Percentiles rank a stretch among this genome's conserved stretches.
Conservation (phyloP, 2,329 filamentous ascomycete genomes). For the Harringtonia lauricola region DNA sequence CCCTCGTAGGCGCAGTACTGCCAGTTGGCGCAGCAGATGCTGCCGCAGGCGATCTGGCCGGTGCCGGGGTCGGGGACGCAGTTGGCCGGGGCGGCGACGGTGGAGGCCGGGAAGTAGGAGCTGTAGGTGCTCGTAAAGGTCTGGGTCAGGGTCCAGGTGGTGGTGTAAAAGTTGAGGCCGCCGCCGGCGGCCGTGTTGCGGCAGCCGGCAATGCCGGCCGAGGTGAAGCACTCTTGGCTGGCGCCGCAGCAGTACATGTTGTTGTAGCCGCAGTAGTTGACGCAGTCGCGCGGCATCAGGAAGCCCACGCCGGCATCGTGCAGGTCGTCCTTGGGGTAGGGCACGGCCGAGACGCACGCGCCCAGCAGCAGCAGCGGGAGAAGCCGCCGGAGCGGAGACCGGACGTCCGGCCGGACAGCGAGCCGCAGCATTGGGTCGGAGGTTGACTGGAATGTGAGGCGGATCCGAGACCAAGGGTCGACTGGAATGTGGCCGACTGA, state of each 20-base stretch:
- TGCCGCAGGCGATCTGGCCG: conserved; percentile 52
- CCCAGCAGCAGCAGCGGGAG: conserved; percentile 1
- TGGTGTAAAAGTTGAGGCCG: conserved; percentile 30
- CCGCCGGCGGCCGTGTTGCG: conserved; percentile 21
- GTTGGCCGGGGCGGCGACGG: conserved; percentile 23
- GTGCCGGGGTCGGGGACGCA: conserved; percentile 38
- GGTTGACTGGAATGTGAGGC: conserved; percentile 22
- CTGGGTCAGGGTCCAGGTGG: conserved; percentile 49
- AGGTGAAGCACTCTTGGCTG: conserved; percentile 40
- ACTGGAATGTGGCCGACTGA: too few relatives aligned
- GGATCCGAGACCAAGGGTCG: too few relatives aligned
- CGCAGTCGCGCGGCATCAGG: conserved; percentile 38
- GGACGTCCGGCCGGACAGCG: background rate
- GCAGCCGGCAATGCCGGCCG: conserved; percentile 39
- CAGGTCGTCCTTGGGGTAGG: conserved; percentile 38
- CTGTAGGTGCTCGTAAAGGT: conserved; percentile 49
- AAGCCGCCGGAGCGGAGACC: background rate
- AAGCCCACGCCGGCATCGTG: conserved; percentile 37
- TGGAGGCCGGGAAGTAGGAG: conserved; percentile 33
- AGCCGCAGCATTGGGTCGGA: conserved; percentile 17
- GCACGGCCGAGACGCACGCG: conserved; percentile 27
- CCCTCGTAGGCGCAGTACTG: conserved; percentile 53
- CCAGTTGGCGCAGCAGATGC: conserved; percentile 57
- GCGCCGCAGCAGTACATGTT: conserved; percentile 44
- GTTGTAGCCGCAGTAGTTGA: conserved; percentile 40